Conservation (phyloP, 495 filamentous ascomycete species). For the Lichina pygmaea region DNA sequence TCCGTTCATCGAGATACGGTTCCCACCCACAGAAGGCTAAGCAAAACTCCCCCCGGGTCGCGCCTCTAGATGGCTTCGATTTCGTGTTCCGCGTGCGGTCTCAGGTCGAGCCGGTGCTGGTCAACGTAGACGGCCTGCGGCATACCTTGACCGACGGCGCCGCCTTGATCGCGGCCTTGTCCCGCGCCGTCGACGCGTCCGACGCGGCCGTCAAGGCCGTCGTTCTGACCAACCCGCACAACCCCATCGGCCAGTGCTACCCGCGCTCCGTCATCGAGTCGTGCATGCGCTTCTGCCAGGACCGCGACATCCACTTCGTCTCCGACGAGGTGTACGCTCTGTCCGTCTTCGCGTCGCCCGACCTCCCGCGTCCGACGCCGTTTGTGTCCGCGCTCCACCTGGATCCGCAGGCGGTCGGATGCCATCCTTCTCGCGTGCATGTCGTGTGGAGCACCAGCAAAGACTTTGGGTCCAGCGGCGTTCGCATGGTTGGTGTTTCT, state of each 20-base stretch:
- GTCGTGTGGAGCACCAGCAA: constrained; percentile 6
- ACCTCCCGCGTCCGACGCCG: background rate
- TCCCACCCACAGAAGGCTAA: background rate
- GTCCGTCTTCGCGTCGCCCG: background rate
- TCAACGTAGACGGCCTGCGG: constrained; percentile 3
- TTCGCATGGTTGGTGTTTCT: constrained; percentile 3
- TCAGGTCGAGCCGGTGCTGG: constrained; percentile 14
- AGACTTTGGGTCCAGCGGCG: constrained; percentile 6
- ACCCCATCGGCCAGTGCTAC: constrained; percentile 13
- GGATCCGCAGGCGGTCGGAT: background rate
- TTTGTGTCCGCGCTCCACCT: constrained; percentile 3
- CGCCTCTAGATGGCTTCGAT: constrained; percentile 10
- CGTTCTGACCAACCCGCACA: constrained; percentile 16
- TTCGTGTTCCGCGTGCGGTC: constrained; percentile 15
- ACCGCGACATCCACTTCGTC: constrained; percentile 10
- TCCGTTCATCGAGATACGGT: background rate
- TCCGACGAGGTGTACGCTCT: constrained; percentile 13
- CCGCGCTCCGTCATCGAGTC: constrained; percentile 5
- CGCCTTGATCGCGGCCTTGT: constrained; percentile 10
- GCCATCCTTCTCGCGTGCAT: constrained; percentile 1
- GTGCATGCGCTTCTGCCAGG: constrained; percentile 7
- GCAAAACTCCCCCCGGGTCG: background rate
- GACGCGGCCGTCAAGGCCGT: constrained; percentile 6
- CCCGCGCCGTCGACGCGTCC: constrained; percentile 1
- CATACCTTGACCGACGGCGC: constrained; percentile 1